Percentiles rank a stretch among this genome's conserved stretches.
Conservation (phyloP, 108 stramenopile genomes). For the Cyclotella atomus region DNA sequence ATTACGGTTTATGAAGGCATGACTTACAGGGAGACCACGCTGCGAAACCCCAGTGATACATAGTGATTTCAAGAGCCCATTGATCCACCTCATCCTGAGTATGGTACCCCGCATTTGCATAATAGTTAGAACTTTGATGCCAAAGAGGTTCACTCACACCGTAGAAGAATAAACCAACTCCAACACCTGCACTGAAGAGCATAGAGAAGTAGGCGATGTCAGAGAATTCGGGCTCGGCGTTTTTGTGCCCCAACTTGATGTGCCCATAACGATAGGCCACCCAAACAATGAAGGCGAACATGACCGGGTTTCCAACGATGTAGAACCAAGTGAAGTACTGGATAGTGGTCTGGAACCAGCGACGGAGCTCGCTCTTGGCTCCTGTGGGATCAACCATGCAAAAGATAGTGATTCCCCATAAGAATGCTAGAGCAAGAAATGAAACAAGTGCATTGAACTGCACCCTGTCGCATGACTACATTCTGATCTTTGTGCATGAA, state of each 20-base stretch:
- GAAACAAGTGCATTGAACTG: conserved; percentile 49
- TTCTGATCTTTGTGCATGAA: too few relatives aligned
- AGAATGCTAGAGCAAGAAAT: conserved; percentile 34
- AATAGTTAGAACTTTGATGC: conserved; percentile 45
- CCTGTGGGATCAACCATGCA: conserved; percentile 46
- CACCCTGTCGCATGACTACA: too few relatives aligned
- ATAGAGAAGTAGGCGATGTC: conserved; percentile 62
- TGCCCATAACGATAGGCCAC: conserved; percentile 55
- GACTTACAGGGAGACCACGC: conserved; percentile 55
- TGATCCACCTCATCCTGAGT: conserved; percentile 56
- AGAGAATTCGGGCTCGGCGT: conserved; percentile 58
- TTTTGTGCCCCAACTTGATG: conserved; percentile 56
- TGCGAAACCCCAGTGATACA: conserved; percentile 71
- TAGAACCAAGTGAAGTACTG: conserved; percentile 59
- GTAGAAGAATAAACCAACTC: conserved; percentile 64
- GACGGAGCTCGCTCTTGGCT: conserved; percentile 14
- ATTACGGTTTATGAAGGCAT: not conserved
- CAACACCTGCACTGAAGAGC: conserved; percentile 69
- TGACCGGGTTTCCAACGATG: conserved; percentile 37
- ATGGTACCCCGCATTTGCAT: conserved; percentile 51
- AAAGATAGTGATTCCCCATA: conserved; percentile 56
- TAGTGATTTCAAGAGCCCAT: conserved; percentile 61
- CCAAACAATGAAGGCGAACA: conserved; percentile 50
- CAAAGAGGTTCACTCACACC: conserved; percentile 66
- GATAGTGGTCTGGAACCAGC: conserved; percentile 12